Evolutionary conservation across 805 yeast species (phyloP).

Genomic region (Yamadazyma laniorum): DNA sequence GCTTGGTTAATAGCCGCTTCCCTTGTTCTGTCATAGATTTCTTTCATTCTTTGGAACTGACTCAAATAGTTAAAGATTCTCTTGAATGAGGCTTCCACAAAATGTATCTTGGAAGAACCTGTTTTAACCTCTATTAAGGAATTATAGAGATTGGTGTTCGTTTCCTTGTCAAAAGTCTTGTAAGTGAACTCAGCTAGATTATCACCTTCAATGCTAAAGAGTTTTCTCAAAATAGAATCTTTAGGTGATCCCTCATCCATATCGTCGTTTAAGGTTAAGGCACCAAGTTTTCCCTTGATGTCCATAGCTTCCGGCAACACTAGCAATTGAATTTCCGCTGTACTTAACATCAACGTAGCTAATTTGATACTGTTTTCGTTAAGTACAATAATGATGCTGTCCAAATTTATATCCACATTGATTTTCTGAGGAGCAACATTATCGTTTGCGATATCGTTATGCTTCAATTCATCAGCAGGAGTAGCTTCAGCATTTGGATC

Average conservation of each 20-base stretch:
- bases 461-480: constrained; percentile 70
- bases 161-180: constrained; percentile 67
- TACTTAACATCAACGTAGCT: constrained; percentile 73
- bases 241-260: constrained; percentile 59
- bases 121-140: constrained; percentile 62
- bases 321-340: constrained; percentile 65
- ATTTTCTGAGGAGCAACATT: constrained; percentile 72
- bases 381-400: constrained; percentile 68
- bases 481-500: constrained; percentile 67
- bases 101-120: constrained; percentile 73
- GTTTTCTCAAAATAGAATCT: constrained; percentile 57
- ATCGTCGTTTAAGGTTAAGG: constrained; percentile 74
- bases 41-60: constrained; percentile 81
- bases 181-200: constrained; percentile 79
- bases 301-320: constrained; percentile 77
- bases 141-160: constrained; percentile 49
- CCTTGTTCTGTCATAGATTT: constrained; percentile 84
- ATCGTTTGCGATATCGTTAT: constrained; percentile 56
- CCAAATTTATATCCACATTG: constrained; percentile 63
- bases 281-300: constrained; percentile 71
- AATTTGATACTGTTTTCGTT: constrained; percentile 81
- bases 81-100: constrained; percentile 77
- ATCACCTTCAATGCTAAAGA: constrained; percentile 78
- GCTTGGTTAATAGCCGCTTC: constrained; percentile 87
- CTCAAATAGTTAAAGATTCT: constrained; percentile 64